Conservation (phyloP, 495 filamentous ascomycete species). For the Podospora didyma region DNA sequence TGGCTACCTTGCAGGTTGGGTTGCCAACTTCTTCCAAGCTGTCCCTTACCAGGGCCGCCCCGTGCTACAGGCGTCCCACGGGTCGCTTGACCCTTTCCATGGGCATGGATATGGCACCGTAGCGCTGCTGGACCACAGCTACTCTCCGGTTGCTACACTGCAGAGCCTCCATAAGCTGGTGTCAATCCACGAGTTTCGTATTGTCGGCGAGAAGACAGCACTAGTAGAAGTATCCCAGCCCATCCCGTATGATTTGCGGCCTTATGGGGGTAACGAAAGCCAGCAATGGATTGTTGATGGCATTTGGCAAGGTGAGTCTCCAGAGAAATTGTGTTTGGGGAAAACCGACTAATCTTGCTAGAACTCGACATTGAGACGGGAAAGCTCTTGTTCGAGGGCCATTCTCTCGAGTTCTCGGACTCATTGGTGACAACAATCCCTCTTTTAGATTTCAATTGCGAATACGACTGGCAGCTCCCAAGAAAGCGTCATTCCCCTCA, state of each 20-base stretch:
- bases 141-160: constrained; percentile 36
- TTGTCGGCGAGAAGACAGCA: constrained; percentile 9
- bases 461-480: too few species aligned
- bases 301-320: not conserved
- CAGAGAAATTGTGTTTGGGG: too few species aligned
- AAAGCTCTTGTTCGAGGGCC: constrained; percentile 52
- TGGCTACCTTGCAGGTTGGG: constrained; percentile 43
- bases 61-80: constrained; percentile 42
- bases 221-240: constrained; percentile 5
- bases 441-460: too few species aligned
- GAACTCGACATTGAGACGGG: constrained; percentile 45
- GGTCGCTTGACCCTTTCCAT: constrained; percentile 40
- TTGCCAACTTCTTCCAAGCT: constrained; percentile 30
- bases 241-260: not conserved
- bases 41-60: constrained; percentile 40
- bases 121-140: constrained; percentile 16
- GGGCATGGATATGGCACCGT: constrained; percentile 41
- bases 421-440: constrained; percentile 37
- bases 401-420: constrained; percentile 48
- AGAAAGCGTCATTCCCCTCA: constrained; percentile 35
- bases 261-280: not conserved
- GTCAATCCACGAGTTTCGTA: constrained; percentile 8
- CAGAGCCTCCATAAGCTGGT: constrained; percentile 19
- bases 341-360: too few species aligned
- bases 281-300: constrained; percentile 5